Evolutionary conservation across 495 filamentous ascomycete genomes (phyloP).

Genomic region (Amphirosellinia nigrospora): DNA sequence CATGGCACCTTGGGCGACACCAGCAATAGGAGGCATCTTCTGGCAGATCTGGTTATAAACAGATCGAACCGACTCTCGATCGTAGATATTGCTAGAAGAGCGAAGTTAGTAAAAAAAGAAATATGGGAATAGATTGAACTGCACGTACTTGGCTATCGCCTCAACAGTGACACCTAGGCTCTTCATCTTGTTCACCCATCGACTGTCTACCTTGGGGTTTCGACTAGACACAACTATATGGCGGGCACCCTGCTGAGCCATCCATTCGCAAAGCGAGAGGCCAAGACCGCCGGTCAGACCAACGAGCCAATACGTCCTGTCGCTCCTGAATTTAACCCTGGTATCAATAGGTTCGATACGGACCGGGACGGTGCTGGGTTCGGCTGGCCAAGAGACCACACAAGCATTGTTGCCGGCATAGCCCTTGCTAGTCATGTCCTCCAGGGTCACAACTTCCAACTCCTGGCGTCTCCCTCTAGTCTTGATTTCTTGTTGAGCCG

Average conservation of each 20-base stretch:
- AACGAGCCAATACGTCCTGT: conserved; percentile 59
- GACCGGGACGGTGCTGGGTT: neutral
- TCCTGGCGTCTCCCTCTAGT: neutral
- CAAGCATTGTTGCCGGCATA: neutral
- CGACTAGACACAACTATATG: conserved; percentile 61
- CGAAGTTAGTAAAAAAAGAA: neutral
- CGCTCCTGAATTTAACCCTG: conserved; percentile 25
- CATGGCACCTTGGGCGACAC: conserved; percentile 55
- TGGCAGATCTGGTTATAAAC: conserved; percentile 28
- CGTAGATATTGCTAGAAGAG: conserved; percentile 22
- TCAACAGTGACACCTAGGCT: conserved; percentile 29
- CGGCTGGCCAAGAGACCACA: neutral
- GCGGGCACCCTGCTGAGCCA: conserved; percentile 56
- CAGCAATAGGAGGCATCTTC: conserved; percentile 50
- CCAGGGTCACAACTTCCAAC: neutral
- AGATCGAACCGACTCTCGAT: conserved; percentile 16
- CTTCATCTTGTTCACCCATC: conserved; percentile 46
- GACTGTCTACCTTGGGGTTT: conserved; percentile 50
- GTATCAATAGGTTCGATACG: neutral
- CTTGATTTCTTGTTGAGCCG: neutral
- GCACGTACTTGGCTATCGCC: conserved; percentile 27
- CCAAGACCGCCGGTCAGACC: conserved; percentile 60
- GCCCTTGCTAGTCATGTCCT: neutral
- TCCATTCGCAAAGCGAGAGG: conserved; percentile 59
- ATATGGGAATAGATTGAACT: neutral